phyloP scores from a whole-genome alignment of 2,329 filamentous ascomycete genomes.

The Hypoxylon sp. region DNA sequence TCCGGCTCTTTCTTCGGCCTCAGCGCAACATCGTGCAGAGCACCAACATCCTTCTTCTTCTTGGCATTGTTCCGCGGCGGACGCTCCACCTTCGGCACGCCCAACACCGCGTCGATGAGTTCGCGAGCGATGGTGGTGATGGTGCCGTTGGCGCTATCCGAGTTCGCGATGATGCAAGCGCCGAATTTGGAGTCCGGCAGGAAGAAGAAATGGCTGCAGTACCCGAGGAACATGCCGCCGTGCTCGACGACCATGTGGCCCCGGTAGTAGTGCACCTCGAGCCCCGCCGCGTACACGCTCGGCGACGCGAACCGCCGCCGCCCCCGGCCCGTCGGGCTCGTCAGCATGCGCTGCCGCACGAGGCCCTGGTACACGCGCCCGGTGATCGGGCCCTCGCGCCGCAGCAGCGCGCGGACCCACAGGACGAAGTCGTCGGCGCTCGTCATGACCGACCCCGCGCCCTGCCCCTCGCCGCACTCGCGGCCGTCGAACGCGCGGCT shows the following conservation, averaged over 20 bases:
- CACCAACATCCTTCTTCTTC: background rate
- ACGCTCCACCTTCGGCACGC: constrained; percentile 18
- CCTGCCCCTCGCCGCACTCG: constrained; percentile 32
- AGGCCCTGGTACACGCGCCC: constrained; percentile 37
- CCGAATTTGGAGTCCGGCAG: constrained; percentile 33
- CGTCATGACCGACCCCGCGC: constrained; percentile 39
- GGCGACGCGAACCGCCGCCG: constrained; percentile 25
- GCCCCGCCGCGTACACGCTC: constrained; percentile 29
- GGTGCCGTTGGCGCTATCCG: background rate
- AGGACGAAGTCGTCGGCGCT: constrained; percentile 39
- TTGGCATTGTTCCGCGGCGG: background rate
- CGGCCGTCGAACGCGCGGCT: constrained; percentile 8
- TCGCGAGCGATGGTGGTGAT: constrained; percentile 5
- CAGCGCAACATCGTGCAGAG: background rate
- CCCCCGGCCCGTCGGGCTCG: constrained; percentile 1
- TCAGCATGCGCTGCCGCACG: constrained; percentile 26
- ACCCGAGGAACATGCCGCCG: constrained; percentile 34
- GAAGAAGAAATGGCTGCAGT: constrained; percentile 36
- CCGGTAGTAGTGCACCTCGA: constrained; percentile 37
- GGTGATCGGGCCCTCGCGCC: constrained; percentile 33
- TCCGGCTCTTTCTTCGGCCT: background rate
- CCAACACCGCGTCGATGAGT: constrained; percentile 33
- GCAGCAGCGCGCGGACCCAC: constrained; percentile 37
- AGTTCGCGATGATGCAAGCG: constrained; percentile 31
- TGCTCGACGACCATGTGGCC: constrained; percentile 36